Conservation (phyloP, 306 rosid species). For the Casuarina cunninghamiana region DNA sequence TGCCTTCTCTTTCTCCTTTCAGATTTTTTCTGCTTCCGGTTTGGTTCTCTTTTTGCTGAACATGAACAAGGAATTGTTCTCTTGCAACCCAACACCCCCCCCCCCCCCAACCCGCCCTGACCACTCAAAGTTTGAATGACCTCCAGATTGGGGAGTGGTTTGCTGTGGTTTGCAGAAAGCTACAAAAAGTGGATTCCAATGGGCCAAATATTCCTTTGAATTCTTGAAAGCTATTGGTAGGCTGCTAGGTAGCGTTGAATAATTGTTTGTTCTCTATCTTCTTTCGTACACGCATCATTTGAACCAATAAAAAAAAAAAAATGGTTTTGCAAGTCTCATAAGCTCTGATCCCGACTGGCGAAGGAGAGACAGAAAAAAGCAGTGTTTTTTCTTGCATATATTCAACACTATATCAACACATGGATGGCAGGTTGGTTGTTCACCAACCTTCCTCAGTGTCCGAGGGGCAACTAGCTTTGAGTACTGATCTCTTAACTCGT, state of each 20-base stretch:
- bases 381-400: neutral
- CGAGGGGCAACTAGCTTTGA: slow-evolving; percentile 20
- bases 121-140: too few relatives aligned
- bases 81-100: too few relatives aligned
- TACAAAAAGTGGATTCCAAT: too few relatives aligned
- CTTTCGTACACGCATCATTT: neutral
- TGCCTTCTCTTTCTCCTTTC: too few relatives aligned
- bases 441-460: slow-evolving; percentile 14
- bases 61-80: too few relatives aligned
- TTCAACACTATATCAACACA: neutral
- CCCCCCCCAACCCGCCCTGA: too few relatives aligned
- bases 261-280: neutral
- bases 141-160: neutral
- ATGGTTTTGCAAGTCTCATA: neutral
- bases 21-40: too few relatives aligned
- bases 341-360: neutral
- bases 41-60: too few relatives aligned
- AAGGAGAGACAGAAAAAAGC: neutral
- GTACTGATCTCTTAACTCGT: neutral
- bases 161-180: too few relatives aligned
- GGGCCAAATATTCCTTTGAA: too few relatives aligned
- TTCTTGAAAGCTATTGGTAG: neutral
- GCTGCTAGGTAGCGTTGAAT: neutral
- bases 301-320: neutral
- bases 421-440: slow-evolving; percentile 24